Conservation (phyloP, 1,139 yeast species). For the Schwanniomyces etchellsii region DNA sequence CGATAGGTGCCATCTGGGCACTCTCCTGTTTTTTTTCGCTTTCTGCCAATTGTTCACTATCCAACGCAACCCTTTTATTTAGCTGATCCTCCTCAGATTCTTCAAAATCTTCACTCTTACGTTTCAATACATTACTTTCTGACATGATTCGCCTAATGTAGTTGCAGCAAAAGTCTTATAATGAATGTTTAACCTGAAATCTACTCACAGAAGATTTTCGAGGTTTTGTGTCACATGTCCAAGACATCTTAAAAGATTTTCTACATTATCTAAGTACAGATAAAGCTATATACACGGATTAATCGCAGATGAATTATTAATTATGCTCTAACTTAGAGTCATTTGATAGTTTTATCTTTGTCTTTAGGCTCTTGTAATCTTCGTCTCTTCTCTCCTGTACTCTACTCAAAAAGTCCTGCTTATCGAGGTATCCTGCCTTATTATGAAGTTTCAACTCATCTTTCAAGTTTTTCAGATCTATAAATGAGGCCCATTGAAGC, state of each 20-base stretch:
- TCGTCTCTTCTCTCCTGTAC: slow-evolving; percentile 65
- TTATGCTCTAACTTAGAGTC: too few relatives aligned
- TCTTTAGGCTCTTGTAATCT: slow-evolving; percentile 53
- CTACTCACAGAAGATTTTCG: not conserved
- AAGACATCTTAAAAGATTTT: slow-evolving; percentile 1
- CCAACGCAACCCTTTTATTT: slow-evolving; percentile 67
- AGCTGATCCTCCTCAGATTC: slow-evolving; percentile 26
- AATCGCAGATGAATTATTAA: too few relatives aligned
- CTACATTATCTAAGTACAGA: too few relatives aligned
- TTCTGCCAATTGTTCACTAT: slow-evolving; percentile 41
- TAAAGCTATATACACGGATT: too few relatives aligned
- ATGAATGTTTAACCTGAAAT: not conserved
- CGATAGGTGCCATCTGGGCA: slow-evolving; percentile 38
- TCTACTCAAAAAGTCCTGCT: slow-evolving; percentile 81
- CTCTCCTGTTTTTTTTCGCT: slow-evolving; percentile 32
- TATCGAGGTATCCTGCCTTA: slow-evolving; percentile 81
- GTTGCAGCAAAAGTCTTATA: not conserved
- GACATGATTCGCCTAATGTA: slow-evolving; percentile 11
- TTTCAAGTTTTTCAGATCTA: slow-evolving; percentile 75
- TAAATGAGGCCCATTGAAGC: slow-evolving; percentile 93
- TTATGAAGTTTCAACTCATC: slow-evolving; percentile 79
- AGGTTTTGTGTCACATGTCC: too few relatives aligned
- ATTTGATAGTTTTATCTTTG: too few relatives aligned
- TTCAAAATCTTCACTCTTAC: slow-evolving; percentile 61
- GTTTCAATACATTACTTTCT: slow-evolving; percentile 42